These are phyloP conservation scores for Basipetospora sp. DNA, from an alignment of 2,329 filamentous ascomycete genomes.

Conservation along the genomic window DNA sequence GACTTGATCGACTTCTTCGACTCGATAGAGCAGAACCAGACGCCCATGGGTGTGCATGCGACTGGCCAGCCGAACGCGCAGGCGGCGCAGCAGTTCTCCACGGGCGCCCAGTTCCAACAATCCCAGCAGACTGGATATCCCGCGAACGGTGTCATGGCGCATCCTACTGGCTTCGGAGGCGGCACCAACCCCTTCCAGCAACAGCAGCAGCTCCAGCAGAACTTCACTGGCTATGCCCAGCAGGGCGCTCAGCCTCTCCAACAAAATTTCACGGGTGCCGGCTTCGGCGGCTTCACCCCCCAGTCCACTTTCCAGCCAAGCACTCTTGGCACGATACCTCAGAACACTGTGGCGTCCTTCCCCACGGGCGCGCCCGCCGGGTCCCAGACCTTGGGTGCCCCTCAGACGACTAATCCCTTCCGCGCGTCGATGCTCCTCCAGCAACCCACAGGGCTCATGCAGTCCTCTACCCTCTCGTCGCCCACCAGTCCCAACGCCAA, in stretches of 20 bases:
- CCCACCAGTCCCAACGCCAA: constrained; percentile 26
- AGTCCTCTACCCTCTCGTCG: constrained; percentile 24
- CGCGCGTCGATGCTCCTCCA: constrained; percentile 71
- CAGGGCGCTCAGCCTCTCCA: constrained; percentile 25
- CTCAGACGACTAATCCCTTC: constrained; percentile 78
- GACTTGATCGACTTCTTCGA: constrained; percentile 92
- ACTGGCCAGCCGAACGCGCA: constrained; percentile 21
- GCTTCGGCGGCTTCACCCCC: constrained; percentile 70
- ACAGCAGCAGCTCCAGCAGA: constrained; percentile 18
- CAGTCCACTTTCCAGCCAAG: constrained; percentile 42
- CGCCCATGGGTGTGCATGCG: constrained; percentile 41
- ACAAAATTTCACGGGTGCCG: constrained; percentile 50
- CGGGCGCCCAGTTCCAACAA: constrained; percentile 19
- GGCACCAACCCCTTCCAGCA: constrained; percentile 17
- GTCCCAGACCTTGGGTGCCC: constrained; percentile 27
- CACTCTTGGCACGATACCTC: constrained; percentile 40
- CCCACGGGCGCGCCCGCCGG: constrained; percentile 29
- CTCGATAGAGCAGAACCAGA: constrained; percentile 80
- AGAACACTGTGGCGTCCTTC: constrained; percentile 39
- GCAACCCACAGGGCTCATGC: constrained; percentile 38
- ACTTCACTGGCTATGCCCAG: constrained; percentile 10
- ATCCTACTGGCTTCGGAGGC: constrained; percentile 13
- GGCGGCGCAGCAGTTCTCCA: constrained; percentile 15
- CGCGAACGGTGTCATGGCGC: constrained; percentile 10
- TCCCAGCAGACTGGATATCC: constrained; percentile 24